Base-by-base conservation (phyloP, 768 basidiomycete species). In the Suillus placidus region DNA sequence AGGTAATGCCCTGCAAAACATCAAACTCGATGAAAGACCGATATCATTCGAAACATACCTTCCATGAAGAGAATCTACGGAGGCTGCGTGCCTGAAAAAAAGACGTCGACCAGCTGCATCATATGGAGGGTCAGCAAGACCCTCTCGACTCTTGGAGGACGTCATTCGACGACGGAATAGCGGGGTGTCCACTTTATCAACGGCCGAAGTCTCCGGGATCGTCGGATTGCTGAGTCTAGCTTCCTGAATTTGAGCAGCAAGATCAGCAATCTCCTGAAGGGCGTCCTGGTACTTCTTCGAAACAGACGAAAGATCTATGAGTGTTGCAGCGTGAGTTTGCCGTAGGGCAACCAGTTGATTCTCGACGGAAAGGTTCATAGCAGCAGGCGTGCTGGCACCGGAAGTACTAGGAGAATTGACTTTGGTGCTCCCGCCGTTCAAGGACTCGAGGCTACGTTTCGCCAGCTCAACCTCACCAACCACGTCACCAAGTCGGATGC, bases 71-170 rank as follows among this genome's bases (percentile, higher is more conserved):
- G 91, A 93, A 77, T 95, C 93, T 74, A 89, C 80, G 70, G 93
- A 95, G 82, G 87, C 87, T 84, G 92, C 92, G 74, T 92, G 90
- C 69, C 90, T 85, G 87, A 92, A 95, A 88, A 94, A 91, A 89
- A 86, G 86, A 69, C 89, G 89, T 69, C 87, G 82, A 64, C 85
- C 81, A 55, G 85, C 74, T 64, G 82, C 76, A 73, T 86, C 88
- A 51, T 78, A 67, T 58, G 83, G 85, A 32, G 76, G 67, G 38
- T 79, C 82, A 30, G n/a, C 37, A 6, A 69, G 37, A 30, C 76
- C 68, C 49, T 92, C 90, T 64, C 84, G 81, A 35, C 75, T 74
- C 70, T 84, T 82, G 23, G 80, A 78, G 63, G 81, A 80, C 4
- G 84, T 80, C 75, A 87, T 82, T 71, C 87, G 84, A 67, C 89